Conservation (phyloP, 495 filamentous ascomycete genomes). For the Platismatia glauca region DNA sequence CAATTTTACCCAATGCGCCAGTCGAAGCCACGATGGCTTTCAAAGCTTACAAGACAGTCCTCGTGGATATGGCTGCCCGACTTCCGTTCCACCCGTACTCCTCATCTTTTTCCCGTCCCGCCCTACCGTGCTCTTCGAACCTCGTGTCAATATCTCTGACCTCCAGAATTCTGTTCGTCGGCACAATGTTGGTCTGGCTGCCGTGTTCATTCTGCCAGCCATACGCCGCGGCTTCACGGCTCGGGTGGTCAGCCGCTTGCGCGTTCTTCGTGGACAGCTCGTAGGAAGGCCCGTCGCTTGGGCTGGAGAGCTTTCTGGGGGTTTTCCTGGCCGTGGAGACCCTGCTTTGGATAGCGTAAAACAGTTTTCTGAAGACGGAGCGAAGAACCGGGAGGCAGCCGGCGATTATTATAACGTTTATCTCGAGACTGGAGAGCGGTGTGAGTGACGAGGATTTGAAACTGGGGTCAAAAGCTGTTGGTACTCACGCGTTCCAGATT, state of each 20-base stretch:
- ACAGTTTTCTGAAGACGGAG: neutral
- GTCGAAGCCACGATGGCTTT: too few species aligned
- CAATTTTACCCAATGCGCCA: too few species aligned
- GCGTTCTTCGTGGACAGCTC: neutral
- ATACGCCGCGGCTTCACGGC: neutral
- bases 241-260: neutral
- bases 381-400: neutral
- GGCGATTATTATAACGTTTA: neutral
- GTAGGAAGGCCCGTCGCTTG: neutral
- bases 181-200: neutral
- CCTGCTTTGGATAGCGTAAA: neutral
- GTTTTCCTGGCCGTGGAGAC: neutral
- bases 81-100: neutral
- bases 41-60: neutral
- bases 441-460: neutral
- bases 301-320: neutral
- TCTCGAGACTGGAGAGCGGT: neutral
- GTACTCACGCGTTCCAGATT: slow-evolving; percentile 9
- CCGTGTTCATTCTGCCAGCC: neutral
- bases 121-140: neutral
- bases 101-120: neutral
- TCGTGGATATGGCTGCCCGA: neutral
- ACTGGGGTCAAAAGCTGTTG: neutral
- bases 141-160: neutral
- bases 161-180: neutral